These are phyloP conservation scores for Exophiala sideris DNA, from an alignment of 2,329 filamentous ascomycete genomes.

Conservation along the genomic window DNA sequence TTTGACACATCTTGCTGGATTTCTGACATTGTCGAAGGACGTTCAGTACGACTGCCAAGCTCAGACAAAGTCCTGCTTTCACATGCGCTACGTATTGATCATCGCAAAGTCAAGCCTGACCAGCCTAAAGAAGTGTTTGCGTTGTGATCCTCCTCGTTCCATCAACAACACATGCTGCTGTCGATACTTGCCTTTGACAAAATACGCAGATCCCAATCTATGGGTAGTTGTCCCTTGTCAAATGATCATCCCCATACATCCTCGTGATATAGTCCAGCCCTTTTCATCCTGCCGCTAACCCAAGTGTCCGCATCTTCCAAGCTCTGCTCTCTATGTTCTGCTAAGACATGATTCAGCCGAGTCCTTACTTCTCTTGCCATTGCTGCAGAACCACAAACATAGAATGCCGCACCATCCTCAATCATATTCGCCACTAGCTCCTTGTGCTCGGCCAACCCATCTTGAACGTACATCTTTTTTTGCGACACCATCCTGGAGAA, in stretches of 20 bases:
- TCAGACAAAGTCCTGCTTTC: too few relatives aligned
- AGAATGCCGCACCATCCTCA: not conserved
- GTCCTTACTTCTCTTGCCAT: not conserved
- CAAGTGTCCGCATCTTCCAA: not conserved
- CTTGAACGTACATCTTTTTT: constrained; percentile 16
- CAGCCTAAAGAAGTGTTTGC: too few relatives aligned
- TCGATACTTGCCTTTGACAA: too few relatives aligned
- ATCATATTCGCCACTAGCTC: not conserved
- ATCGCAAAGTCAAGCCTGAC: too few relatives aligned
- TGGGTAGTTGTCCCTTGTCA: not conserved
- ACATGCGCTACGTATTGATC: too few relatives aligned
- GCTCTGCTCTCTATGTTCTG: not conserved
- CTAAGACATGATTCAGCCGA: not conserved
- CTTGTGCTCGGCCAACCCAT: not conserved
- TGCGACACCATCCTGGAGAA: constrained; percentile 29
- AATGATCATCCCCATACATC: not conserved
- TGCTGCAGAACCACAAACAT: not conserved
- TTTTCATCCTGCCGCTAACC: not conserved
- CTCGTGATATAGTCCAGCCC: not conserved
- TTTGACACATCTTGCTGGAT: too few relatives aligned
- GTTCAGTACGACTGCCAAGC: too few relatives aligned
- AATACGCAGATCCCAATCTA: not conserved
- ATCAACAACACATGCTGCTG: too few relatives aligned
- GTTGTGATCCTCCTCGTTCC: too few relatives aligned
- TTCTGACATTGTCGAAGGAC: too few relatives aligned